Evolutionary conservation across 495 filamentous ascomycete species (phyloP).

Genomic region (Xylaria palmicola): DNA sequence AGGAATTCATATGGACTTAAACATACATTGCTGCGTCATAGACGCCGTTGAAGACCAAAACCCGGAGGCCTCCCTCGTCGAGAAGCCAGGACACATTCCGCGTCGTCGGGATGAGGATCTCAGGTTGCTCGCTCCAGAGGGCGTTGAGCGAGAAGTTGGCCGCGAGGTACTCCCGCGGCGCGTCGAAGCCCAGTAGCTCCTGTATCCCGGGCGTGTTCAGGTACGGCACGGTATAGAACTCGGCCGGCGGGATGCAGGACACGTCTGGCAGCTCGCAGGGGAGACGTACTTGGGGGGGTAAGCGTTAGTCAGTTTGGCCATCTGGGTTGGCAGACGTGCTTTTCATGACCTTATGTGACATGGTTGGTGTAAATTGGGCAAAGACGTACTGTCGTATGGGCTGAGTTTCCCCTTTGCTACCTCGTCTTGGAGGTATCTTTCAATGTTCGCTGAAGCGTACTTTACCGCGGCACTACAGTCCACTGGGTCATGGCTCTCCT

Average conservation of each 20-base stretch:
- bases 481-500: background rate
- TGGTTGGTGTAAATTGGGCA: background rate
- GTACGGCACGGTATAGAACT: background rate
- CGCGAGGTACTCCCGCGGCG: background rate
- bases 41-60: constrained; percentile 6
- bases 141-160: constrained; percentile 6
- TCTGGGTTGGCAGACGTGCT: too few species aligned
- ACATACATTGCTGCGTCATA: constrained; percentile 11
- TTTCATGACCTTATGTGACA: too few species aligned
- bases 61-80: background rate
- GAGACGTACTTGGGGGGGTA: background rate
- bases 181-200: background rate
- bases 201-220: constrained; percentile 3
- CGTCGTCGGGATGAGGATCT: constrained; percentile 5
- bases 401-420: background rate
- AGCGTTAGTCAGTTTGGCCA: too few species aligned
- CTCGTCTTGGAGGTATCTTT: background rate
- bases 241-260: background rate
- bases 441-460: background rate
- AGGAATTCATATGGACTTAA: background rate
- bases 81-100: constrained; percentile 1
- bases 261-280: constrained; percentile 1
- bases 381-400: background rate
- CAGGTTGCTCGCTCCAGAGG: constrained; percentile 1
- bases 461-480: background rate